Conservation (phyloP, 225 moss, liverwort and hornwort species). For the Polytrichum formosum region DNA sequence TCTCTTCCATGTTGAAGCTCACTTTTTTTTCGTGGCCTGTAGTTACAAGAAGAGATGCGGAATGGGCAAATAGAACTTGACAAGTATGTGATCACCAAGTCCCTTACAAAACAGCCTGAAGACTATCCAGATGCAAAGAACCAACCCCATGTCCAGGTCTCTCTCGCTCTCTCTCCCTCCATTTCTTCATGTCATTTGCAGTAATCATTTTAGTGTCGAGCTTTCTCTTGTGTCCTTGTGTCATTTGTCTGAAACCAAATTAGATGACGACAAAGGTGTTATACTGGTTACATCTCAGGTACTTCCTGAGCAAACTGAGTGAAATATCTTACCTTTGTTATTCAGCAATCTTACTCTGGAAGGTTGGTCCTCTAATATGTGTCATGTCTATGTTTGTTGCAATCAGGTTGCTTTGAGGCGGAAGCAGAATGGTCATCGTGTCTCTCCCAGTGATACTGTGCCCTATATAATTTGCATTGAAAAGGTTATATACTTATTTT, state of each 20-base stretch:
- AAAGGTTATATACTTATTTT: slow-evolving; percentile 40
- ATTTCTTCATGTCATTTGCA: no score
- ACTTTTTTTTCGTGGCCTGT: slow-evolving; percentile 18
- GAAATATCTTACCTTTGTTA: no score
- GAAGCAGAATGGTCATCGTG: slow-evolving; percentile 72
- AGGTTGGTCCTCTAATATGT: not conserved
- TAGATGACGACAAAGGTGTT: no score
- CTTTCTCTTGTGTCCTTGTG: slow-evolving; percentile 3
- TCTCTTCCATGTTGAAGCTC: not conserved
- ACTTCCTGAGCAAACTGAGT: not conserved
- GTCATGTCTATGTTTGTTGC: not conserved
- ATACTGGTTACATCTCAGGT: no score
- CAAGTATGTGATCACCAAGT: slow-evolving; percentile 89
- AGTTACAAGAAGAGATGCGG: slow-evolving; percentile 96
- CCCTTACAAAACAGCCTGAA: slow-evolving; percentile 92
- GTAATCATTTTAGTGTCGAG: not conserved
- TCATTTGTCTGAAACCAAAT: no score
- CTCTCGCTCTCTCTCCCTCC: no score
- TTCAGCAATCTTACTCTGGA: not conserved
- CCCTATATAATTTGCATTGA: slow-evolving; percentile 93
- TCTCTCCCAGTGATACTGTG: slow-evolving; percentile 81
- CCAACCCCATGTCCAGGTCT: slow-evolving; percentile 98
- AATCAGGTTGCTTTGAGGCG: slow-evolving; percentile 86
- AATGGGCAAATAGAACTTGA: slow-evolving; percentile 87
- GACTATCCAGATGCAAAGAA: slow-evolving; percentile 94